Conservation (phyloP, 306 rosid genomes). For the Cucumis hystrix region DNA sequence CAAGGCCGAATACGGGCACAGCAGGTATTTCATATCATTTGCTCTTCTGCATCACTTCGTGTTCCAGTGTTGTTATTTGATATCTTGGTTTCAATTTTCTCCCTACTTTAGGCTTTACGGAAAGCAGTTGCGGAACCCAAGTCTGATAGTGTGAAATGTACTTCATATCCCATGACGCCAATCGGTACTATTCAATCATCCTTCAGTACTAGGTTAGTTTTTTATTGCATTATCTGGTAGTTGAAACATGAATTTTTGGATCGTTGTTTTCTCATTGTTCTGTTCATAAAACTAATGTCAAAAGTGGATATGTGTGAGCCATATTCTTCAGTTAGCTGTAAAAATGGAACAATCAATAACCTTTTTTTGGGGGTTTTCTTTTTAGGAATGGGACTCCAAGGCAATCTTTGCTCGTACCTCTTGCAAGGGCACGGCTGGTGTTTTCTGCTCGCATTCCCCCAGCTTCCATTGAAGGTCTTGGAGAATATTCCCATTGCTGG, state of each 20-base stretch:
- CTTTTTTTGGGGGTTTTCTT: not conserved
- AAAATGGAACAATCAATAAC: not conserved
- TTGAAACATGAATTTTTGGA: not conserved
- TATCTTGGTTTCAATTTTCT: not conserved
- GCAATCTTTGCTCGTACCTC: constrained; percentile 91
- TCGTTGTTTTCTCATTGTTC: not conserved
- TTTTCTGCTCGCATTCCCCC: constrained; percentile 71
- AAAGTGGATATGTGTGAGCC: not conserved
- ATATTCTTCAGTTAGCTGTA: not conserved
- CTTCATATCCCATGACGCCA: constrained; percentile 68
- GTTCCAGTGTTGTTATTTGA: not conserved
- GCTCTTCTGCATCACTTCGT: not conserved
- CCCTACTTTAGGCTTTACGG: constrained; percentile 48
- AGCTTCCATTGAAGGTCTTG: constrained; percentile 82
- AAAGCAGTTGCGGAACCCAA: constrained; percentile 36
- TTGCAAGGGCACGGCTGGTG: constrained; percentile 75
- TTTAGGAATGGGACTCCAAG: constrained; percentile 90
- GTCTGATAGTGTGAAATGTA: constrained; percentile 25
- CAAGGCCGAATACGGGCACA: constrained; percentile 94
- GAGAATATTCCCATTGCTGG: constrained; percentile 90
- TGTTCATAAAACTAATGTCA: not conserved
- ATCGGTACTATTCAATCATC: constrained; percentile 70
- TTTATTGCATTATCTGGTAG: no score
- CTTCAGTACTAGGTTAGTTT: constrained; percentile 65
- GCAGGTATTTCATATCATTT: constrained; percentile 28